Conservation (phyloP, 164 flowering plant species). For the Chimonanthus praecox region DNA sequence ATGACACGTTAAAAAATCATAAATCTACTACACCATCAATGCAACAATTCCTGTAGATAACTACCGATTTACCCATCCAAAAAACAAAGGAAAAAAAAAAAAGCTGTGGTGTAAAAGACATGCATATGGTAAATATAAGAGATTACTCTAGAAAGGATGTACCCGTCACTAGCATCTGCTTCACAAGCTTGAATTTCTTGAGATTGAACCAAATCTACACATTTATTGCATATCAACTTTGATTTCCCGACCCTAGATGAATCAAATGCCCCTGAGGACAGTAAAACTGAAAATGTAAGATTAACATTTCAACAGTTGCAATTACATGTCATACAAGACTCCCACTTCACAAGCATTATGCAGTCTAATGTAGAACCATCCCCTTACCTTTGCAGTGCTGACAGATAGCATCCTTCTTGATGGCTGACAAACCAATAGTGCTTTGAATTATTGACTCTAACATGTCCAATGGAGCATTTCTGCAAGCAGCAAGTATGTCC, state of each 20-base stretch:
- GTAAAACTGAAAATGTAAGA: not conserved
- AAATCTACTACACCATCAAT: no score
- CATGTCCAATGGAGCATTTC: conserved; percentile 29
- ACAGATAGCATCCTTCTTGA: conserved; percentile 25
- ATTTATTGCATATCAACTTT: conserved; percentile 31
- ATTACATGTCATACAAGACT: not conserved
- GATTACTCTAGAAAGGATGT: no score
- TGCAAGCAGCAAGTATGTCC: conserved; percentile 58
- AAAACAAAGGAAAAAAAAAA: no score
- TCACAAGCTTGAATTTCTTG: conserved; percentile 10
- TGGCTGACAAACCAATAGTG: conserved; percentile 28
- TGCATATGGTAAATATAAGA: no score
- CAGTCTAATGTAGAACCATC: not conserved
- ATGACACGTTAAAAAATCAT: no score
- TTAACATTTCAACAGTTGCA: not conserved
- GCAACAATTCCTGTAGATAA: no score
- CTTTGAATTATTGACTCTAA: conserved; percentile 37
- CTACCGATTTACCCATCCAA: no score
- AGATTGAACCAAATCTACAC: conserved; percentile 28
- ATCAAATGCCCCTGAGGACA: not conserved
- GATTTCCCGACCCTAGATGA: conserved; percentile 4
- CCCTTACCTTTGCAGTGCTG: conserved; percentile 47
- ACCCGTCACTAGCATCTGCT: not conserved
- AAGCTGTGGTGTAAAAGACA: no score
- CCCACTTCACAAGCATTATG: not conserved